Evolutionary conservation across 495 filamentous ascomycete genomes (phyloP), one percentile per base, ranked within the genome.

Genomic region (Glarea lozoyensis): DNA sequence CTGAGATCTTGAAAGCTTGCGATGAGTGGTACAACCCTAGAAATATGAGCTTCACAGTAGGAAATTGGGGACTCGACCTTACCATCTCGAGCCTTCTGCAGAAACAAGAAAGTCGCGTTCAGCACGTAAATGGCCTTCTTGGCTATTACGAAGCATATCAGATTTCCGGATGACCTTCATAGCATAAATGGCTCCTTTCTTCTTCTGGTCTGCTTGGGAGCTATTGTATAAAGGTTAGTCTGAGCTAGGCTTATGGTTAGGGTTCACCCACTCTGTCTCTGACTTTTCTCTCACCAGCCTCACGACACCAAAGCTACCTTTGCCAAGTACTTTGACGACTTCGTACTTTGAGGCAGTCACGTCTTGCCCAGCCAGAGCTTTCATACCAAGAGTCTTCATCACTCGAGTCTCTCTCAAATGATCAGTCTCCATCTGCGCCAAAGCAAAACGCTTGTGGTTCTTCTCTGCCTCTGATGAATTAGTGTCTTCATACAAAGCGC

Each of bases 101-200:
- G 82, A 78, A 30, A 94, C 86, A 2, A 97, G 68, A 48, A 94
- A 93, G 54, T 97, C 90, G 46, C 89, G 72, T 58, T 97, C 90
- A 0, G 88, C 90, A 38, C 87, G 77, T 15, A 97, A 63, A 60
- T 97, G 90, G 9, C 84, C 88, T 65, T 97, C 90, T 61, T 97
- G 90, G 50, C 82, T 81, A 40, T 85, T 87, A 2, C 78, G 78
- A 13, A 97, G 70, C 87, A 94, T 95, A 13, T 84, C 79, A 2
- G 82, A 81, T 61, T 97, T 97, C 25, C 82, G 82, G 45, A 97
- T 95, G 13, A 92, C 84, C 59, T 97, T 97, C 88, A 97, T 94
- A 6, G 90, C 90, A 59, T 82, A 95, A 2, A 94, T 79, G 35
- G 77, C 69, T 19, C 16, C 22, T 32, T 72, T 75, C 36, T 59